Percentiles rank a stretch among this genome's conserved stretches.
Evolutionary conservation across 1,284 basidiomycete genomes (phyloP).

Genomic region (Trametes versicolor): DNA sequence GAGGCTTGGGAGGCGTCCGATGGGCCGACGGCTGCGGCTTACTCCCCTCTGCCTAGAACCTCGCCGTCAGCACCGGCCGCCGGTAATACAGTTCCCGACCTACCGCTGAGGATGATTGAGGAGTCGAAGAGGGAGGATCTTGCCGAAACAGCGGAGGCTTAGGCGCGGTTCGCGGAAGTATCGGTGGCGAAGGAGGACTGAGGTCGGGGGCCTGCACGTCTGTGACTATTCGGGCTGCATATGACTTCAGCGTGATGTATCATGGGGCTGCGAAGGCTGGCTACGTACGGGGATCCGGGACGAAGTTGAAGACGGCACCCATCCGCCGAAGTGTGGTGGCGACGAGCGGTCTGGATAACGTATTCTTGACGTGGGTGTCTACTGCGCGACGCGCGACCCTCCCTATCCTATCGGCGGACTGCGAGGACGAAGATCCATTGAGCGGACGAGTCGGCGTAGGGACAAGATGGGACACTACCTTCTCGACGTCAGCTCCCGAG

Average conservation of each 20-base stretch:
- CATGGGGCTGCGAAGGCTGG: constrained; percentile 15
- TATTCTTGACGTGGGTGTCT: constrained; percentile 78
- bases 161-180: constrained; percentile 21
- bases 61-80: constrained; percentile 7
- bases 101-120: constrained; percentile 10
- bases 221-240: constrained; percentile 43
- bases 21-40: neutral
- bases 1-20: constrained; percentile 4
- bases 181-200: constrained; percentile 31
- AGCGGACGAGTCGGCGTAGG: constrained; percentile 17
- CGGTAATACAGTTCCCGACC: neutral
- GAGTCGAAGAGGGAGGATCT: constrained; percentile 12
- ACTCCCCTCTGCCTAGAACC: neutral
- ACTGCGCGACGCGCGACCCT: constrained; percentile 70
- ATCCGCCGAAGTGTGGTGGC: constrained; percentile 73
- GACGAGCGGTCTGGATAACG: constrained; percentile 69
- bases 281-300: constrained; percentile 67
- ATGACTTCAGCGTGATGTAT: constrained; percentile 19
- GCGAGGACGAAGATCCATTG: constrained; percentile 22
- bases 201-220: constrained; percentile 38
- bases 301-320: constrained; percentile 74
- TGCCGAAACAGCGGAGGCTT: constrained; percentile 23
- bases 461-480: constrained; percentile 51
- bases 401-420: constrained; percentile 76
- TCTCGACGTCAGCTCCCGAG: constrained; percentile 67